These are phyloP conservation scores for Coemansia sp. DNA, from an alignment of 192 early-diverging fungal genomes.

Conservation along the genomic window DNA sequence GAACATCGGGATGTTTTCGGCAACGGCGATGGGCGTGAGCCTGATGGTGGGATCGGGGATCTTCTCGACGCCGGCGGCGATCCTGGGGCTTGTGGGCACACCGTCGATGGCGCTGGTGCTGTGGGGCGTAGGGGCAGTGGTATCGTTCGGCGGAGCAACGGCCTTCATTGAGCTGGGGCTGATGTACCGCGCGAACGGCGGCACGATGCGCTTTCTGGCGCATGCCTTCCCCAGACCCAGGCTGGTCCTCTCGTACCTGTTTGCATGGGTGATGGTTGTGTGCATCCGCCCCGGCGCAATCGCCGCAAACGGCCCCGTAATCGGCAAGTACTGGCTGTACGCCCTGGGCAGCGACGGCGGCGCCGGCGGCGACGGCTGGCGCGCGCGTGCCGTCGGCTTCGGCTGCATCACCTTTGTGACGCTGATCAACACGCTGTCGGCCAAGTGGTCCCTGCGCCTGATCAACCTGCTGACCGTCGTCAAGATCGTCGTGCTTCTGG, in stretches of 20 bases:
- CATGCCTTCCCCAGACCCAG: slow-evolving; percentile 61
- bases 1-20: slow-evolving; percentile 60
- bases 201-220: slow-evolving; percentile 83
- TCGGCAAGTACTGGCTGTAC: slow-evolving; percentile 59
- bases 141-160: slow-evolving; percentile 78
- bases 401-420: slow-evolving; percentile 62
- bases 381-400: slow-evolving; percentile 58
- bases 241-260: slow-evolving; percentile 56
- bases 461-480: slow-evolving; percentile 72
- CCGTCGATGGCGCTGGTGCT: slow-evolving; percentile 70
- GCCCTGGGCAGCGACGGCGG: slow-evolving; percentile 27
- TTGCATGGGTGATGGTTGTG: slow-evolving; percentile 55
- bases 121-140: slow-evolving; percentile 72
- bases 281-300: slow-evolving; percentile 58
- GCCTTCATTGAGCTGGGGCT: slow-evolving; percentile 92
- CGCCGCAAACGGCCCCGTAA: slow-evolving; percentile 55
- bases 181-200: slow-evolving; percentile 82
- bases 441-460: slow-evolving; percentile 63
- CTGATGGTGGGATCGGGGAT: slow-evolving; percentile 80
- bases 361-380: slow-evolving; percentile 40
- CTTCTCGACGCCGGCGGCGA: slow-evolving; percentile 77
- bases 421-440: slow-evolving; percentile 66
- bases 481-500: slow-evolving; percentile 66
- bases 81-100: slow-evolving; percentile 63
- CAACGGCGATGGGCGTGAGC: slow-evolving; percentile 68